phyloP scores from a whole-genome alignment of 352 stramenopile genomes.

The Phytophthora idaei region DNA sequence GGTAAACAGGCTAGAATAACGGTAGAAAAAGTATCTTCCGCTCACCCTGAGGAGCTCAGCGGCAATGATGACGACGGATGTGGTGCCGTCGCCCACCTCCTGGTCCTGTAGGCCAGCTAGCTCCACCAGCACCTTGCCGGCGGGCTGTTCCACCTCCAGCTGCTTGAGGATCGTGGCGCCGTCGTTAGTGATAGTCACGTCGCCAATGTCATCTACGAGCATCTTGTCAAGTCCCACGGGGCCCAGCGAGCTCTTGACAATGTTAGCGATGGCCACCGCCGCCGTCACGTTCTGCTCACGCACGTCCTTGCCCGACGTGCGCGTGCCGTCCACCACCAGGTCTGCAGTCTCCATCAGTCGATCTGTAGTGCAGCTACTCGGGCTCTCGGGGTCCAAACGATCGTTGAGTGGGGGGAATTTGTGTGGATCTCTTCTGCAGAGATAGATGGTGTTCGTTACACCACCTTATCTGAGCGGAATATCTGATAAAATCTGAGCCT shows the following conservation, averaged over 20 bases:
- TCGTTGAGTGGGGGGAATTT: constrained; percentile 44
- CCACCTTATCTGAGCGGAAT: not conserved
- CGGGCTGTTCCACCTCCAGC: constrained; percentile 99
- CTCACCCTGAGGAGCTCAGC: constrained; percentile 95
- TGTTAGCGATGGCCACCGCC: constrained; percentile 98
- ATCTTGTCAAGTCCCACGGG: constrained; percentile 99
- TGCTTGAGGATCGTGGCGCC: constrained; percentile 99
- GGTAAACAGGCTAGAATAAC: not conserved
- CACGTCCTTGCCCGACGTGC: constrained; percentile 93
- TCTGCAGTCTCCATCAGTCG: constrained; percentile 69
- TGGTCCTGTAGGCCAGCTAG: constrained; percentile 98
- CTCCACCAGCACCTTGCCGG: constrained; percentile 98
- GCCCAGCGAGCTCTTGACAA: constrained; percentile 99
- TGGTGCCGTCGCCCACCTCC: constrained; percentile 99
- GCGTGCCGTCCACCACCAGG: constrained; percentile 90
- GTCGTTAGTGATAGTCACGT: constrained; percentile 99
- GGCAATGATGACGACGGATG: constrained; percentile 99
- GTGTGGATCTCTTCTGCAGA: constrained; percentile 49
- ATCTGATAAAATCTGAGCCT: constrained; percentile 2
- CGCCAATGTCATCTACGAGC: constrained; percentile 97
- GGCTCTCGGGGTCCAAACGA: constrained; percentile 41
- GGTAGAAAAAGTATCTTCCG: constrained; percentile 23
- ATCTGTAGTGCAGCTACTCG: constrained; percentile 5
- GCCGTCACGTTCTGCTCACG: constrained; percentile 97
- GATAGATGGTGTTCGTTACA: constrained; percentile 8